Conservation (phyloP, 805 yeast species). For the Saccharomycodes ludwigii region DNA sequence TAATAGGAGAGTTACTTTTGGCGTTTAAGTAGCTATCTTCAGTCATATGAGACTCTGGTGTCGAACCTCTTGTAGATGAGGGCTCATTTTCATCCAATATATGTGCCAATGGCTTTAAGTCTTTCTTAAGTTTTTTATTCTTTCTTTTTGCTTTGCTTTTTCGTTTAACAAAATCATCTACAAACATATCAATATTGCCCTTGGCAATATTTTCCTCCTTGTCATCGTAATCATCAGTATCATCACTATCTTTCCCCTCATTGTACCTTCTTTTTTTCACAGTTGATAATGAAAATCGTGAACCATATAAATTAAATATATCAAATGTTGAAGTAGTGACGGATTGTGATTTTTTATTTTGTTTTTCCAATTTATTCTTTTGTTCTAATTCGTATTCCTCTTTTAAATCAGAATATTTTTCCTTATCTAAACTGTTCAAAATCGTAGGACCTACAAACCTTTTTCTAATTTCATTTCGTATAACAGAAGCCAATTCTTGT, state of each 20-base stretch:
- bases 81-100: slow-evolving; percentile 15
- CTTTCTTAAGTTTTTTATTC: slow-evolving; percentile 10
- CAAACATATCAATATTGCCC: neutral
- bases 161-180: slow-evolving; percentile 7
- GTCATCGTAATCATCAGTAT: too few species aligned
- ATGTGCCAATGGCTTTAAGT: slow-evolving; percentile 19
- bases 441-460: slow-evolving; percentile 60
- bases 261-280: too few species aligned
- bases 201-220: slow-evolving; percentile 9
- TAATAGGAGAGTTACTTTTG: too few species aligned
- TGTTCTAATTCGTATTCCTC: slow-evolving; percentile 24
- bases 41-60: too few species aligned
- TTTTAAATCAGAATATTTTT: slow-evolving; percentile 39
- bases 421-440: slow-evolving; percentile 46
- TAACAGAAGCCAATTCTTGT: slow-evolving; percentile 49
- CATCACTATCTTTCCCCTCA: too few species aligned
- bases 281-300: too few species aligned
- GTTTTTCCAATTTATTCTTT: slow-evolving; percentile 11
- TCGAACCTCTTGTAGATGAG: slow-evolving; percentile 7
- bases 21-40: too few species aligned
- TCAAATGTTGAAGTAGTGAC: slow-evolving; percentile 26
- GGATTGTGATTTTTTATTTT: slow-evolving; percentile 10
- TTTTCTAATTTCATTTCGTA: slow-evolving; percentile 63
- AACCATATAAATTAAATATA: slow-evolving; percentile 21
- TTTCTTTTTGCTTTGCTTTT: slow-evolving; percentile 4